Conservation (phyloP, 345 rosid genomes). For the Nephelium lappaceum region DNA sequence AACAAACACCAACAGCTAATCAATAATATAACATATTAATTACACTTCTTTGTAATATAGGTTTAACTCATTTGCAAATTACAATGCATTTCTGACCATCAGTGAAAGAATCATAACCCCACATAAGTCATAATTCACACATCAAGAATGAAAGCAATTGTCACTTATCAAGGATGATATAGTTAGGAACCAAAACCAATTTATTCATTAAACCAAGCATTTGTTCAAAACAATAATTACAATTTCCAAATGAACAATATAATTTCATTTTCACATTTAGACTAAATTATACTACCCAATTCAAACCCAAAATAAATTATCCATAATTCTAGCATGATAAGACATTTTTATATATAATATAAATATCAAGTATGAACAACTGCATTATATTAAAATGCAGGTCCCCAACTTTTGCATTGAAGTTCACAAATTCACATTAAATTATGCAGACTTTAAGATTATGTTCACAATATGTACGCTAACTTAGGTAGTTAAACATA, state of each 20-base stretch:
- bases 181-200: not conserved
- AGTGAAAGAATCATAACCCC: constrained; percentile 2
- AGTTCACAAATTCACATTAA: not conserved
- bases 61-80: not conserved
- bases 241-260: not conserved
- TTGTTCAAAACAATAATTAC: not conserved
- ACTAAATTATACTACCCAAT: not conserved
- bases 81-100: not conserved
- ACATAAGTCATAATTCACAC: not conserved
- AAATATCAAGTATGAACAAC: not conserved
- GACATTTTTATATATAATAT: not conserved
- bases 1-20: not conserved
- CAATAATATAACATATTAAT: not conserved
- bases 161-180: not conserved
- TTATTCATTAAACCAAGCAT: not conserved
- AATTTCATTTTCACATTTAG: not conserved
- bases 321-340: not conserved
- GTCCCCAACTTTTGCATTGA: not conserved
- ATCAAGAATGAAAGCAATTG: not conserved
- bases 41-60: not conserved
- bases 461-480: not conserved
- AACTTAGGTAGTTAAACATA: not conserved
- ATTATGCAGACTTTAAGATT: not conserved
- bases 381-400: not conserved
- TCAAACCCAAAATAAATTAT: not conserved